Conservation (phyloP, 768 basidiomycete genomes). For the Suillus plorans region DNA sequence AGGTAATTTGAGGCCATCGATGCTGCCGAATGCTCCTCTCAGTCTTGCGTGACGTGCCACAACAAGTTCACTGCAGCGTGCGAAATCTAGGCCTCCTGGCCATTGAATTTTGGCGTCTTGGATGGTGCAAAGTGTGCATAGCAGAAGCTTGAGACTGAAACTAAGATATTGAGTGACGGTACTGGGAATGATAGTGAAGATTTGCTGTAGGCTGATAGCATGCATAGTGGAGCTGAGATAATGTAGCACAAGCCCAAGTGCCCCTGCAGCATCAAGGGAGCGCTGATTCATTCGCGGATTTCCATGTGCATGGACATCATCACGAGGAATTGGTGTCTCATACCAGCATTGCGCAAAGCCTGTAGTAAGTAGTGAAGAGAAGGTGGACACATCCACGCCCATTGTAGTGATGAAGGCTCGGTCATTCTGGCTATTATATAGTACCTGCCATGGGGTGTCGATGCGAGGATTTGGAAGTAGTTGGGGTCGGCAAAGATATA, state of each 20-base stretch:
- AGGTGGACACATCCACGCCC: slow-evolving; percentile 42
- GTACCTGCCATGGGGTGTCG: slow-evolving; percentile 37
- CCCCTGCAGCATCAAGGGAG: slow-evolving; percentile 30
- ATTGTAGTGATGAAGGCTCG: slow-evolving; percentile 46
- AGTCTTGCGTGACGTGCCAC: too few species aligned
- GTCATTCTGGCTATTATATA: slow-evolving; percentile 32
- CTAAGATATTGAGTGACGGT: slow-evolving; percentile 32
- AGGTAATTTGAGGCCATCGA: too few species aligned
- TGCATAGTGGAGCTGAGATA: slow-evolving; percentile 39
- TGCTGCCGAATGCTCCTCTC: too few species aligned
- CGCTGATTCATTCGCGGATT: too few species aligned
- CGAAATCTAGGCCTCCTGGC: too few species aligned
- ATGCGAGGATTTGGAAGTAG: slow-evolving; percentile 34
- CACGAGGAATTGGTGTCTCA: too few species aligned
- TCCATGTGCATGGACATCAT: too few species aligned
- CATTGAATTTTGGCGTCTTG: too few species aligned
- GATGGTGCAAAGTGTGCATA: too few species aligned
- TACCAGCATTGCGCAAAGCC: slow-evolving; percentile 29
- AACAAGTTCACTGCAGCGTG: too few species aligned
- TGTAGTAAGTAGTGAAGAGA: slow-evolving; percentile 29
- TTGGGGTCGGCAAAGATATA: slow-evolving; percentile 1
- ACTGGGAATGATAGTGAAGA: slow-evolving; percentile 42
- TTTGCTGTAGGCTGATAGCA: slow-evolving; percentile 38
- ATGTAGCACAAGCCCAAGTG: slow-evolving; percentile 41
- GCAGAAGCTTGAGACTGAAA: too few species aligned